phyloP scores from a whole-genome alignment of 1,284 basidiomycete genomes.

The Exobasidium cylindrosporum region DNA sequence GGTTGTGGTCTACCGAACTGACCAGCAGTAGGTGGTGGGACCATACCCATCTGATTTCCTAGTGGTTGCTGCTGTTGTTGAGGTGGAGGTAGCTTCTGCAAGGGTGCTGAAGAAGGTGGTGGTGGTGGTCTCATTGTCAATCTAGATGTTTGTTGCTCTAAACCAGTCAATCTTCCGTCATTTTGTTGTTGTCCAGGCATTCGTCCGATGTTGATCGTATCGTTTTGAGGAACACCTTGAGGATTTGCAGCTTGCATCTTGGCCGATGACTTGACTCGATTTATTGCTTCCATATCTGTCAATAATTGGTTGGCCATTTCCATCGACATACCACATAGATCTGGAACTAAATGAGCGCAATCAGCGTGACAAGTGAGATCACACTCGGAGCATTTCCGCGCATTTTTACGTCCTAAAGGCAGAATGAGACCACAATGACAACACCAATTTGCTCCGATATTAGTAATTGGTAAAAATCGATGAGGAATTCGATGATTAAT shows the following conservation, averaged over 20 bases:
- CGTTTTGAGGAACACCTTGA: constrained; percentile 17
- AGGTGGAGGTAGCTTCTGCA: not conserved
- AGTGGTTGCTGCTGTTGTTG: constrained; percentile 11
- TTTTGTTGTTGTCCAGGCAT: constrained; percentile 31
- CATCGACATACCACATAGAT: constrained; percentile 99
- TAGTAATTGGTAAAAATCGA: constrained; percentile 94
- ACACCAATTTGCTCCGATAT: constrained; percentile 98
- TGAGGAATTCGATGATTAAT: constrained; percentile 99
- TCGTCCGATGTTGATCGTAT: constrained; percentile 16
- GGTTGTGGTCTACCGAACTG: constrained; percentile 15
- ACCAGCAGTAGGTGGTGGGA: constrained; percentile 15
- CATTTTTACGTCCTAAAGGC: constrained; percentile 92
- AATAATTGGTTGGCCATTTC: constrained; percentile 94
- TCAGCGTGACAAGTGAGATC: constrained; percentile 95
- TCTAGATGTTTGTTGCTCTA: constrained; percentile 46
- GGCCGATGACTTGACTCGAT: constrained; percentile 43
- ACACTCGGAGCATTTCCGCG: constrained; percentile 92
- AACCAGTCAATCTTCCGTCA: constrained; percentile 19
- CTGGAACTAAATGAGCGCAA: constrained; percentile 95
- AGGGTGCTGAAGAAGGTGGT: constrained; percentile 6
- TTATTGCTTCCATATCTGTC: constrained; percentile 77
- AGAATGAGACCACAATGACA: constrained; percentile 96
- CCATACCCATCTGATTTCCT: not conserved
- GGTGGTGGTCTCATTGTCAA: constrained; percentile 19
- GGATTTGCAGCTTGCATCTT: constrained; percentile 18